Percentiles rank a stretch among this genome's conserved stretches.
Evolutionary conservation across 495 filamentous ascomycete genomes (phyloP).

Genomic region (Annulohypoxylon maeteangense): DNA sequence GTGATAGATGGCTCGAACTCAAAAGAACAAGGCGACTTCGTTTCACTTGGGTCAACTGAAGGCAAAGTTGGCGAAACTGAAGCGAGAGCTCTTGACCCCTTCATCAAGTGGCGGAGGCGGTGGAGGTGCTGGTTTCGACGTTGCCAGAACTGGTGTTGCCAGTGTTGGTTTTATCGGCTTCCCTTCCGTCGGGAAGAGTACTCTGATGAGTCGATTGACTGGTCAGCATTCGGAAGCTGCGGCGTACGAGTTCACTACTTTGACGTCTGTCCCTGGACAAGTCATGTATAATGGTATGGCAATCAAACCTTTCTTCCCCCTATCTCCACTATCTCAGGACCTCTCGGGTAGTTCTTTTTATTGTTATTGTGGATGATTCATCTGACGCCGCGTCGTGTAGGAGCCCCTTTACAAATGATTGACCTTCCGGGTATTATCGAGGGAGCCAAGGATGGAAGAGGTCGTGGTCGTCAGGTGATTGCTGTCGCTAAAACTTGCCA

Average conservation of each 20-base stretch:
- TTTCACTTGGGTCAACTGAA: slow-evolving; percentile 91
- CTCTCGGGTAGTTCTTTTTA: not conserved
- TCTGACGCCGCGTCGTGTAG: slow-evolving; percentile 41
- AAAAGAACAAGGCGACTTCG: slow-evolving; percentile 98
- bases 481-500: slow-evolving; percentile 98
- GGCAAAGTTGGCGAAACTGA: slow-evolving; percentile 97
- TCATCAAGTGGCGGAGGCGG: slow-evolving; percentile 82
- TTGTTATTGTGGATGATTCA: slow-evolving; percentile 2
- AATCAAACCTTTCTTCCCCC: slow-evolving; percentile 1
- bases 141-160: slow-evolving; percentile 96
- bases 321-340: slow-evolving; percentile 10
- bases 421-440: slow-evolving; percentile 99
- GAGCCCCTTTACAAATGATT: slow-evolving; percentile 97
- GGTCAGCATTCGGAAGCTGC: slow-evolving; percentile 97
- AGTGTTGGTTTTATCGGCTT: slow-evolving; percentile 90
- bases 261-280: slow-evolving; percentile 97
- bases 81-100: slow-evolving; percentile 93
- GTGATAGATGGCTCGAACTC: slow-evolving; percentile 86
- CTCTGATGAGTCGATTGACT: slow-evolving; percentile 92
- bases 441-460: slow-evolving; percentile 97
- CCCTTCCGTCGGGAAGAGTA: slow-evolving; percentile 97
- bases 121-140: slow-evolving; percentile 93
- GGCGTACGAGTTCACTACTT: slow-evolving; percentile 97
- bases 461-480: slow-evolving; percentile 98
- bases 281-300: slow-evolving; percentile 84